These are phyloP conservation scores for Penicillium bovifimosum DNA, from an alignment of 495 filamentous ascomycete genomes.

Conservation along the genomic window DNA sequence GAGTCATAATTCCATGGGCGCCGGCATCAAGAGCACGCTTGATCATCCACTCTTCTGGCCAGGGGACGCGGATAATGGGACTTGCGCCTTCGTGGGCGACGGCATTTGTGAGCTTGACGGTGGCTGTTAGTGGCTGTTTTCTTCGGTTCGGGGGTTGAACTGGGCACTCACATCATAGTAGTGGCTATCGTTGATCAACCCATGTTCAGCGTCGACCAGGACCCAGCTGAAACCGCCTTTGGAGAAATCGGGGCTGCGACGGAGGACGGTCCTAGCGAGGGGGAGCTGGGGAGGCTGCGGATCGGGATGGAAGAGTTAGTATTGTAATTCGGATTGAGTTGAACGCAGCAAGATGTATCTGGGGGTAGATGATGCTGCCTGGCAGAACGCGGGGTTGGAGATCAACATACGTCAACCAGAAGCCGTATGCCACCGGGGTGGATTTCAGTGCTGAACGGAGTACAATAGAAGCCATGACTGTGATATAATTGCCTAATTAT, in stretches of 20 bases:
- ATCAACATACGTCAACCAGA: constrained; percentile 36
- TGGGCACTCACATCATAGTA: constrained; percentile 30
- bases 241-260: constrained; percentile 23
- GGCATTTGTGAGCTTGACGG: constrained; percentile 38
- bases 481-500: background rate
- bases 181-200: constrained; percentile 47
- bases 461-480: background rate
- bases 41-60: constrained; percentile 64
- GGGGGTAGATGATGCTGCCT: background rate
- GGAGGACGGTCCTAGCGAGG: constrained; percentile 34
- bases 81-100: constrained; percentile 61
- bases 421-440: constrained; percentile 23
- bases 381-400: background rate
- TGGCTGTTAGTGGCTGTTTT: background rate
- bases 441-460: constrained; percentile 1
- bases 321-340: background rate
- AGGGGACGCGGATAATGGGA: constrained; percentile 63
- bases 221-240: constrained; percentile 52
- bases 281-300: constrained; percentile 30
- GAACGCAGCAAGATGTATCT: background rate
- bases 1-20: constrained; percentile 56
- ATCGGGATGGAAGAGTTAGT: background rate
- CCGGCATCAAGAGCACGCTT: constrained; percentile 69
- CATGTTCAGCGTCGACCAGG: constrained; percentile 75
- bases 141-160: background rate